Percentiles rank a stretch among this genome's conserved stretches.
phyloP scores from a whole-genome alignment of 768 basidiomycete species.

The Candolleomyces efflorescens region DNA sequence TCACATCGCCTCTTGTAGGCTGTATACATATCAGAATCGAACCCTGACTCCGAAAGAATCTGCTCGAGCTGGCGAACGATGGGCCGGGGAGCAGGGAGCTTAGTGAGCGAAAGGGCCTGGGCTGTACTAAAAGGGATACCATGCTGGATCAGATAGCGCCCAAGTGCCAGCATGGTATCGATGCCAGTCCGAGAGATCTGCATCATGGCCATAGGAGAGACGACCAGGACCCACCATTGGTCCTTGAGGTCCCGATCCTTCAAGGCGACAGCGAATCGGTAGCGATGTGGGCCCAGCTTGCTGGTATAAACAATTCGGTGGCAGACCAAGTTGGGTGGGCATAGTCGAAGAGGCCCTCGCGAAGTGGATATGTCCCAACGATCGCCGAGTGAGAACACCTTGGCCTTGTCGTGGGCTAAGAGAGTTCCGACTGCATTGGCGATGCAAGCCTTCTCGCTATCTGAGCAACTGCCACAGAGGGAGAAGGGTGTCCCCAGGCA shows the following conservation, averaged over 20 bases:
- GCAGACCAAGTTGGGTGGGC: not conserved
- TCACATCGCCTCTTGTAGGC: not conserved
- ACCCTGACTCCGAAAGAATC: too few relatives aligned
- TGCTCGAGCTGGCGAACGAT: not conserved
- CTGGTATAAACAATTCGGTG: not conserved
- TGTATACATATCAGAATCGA: not conserved
- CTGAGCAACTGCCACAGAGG: too few relatives aligned
- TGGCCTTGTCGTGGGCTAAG: too few relatives aligned
- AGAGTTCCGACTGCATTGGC: too few relatives aligned
- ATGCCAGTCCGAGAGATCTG: not conserved
- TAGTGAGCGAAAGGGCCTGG: too few relatives aligned
- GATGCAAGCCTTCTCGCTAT: too few relatives aligned
- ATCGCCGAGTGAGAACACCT: too few relatives aligned
- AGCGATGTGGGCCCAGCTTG: not conserved
- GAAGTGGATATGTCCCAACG: too few relatives aligned
- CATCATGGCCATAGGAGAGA: not conserved
- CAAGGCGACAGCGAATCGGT: not conserved
- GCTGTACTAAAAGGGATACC: not conserved
- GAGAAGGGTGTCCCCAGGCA: too few relatives aligned
- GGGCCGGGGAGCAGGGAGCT: not conserved
- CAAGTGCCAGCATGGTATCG: not conserved
- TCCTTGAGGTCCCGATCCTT: not conserved
- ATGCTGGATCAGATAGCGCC: not conserved
- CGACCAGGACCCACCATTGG: slow-evolving; percentile 5
- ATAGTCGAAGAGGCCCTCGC: too few relatives aligned